Evolutionary conservation across 768 basidiomycete species (phyloP), one percentile per base, ranked within the genome.

Genomic region (Collybia sp.): DNA sequence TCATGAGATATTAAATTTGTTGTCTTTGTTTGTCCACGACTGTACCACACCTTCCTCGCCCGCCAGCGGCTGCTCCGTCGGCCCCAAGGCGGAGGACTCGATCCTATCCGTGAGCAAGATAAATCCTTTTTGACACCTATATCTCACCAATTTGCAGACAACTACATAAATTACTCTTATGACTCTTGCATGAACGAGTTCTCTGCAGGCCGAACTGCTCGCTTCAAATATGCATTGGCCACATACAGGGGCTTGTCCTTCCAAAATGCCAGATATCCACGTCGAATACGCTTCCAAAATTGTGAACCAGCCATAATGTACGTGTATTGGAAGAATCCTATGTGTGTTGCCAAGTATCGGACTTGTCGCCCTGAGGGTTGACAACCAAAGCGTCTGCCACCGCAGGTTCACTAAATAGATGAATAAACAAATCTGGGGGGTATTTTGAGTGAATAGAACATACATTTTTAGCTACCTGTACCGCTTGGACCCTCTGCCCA

Each of bases 401-500:
- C 25, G 25, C 25, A 3, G 25, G 25, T 8, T 25, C 25, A 25
- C 25, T 25, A 8, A 25, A 25, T 8, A 25, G 8, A 25, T 25
- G 25, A 8, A 4, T 25, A 25, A 25, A 3, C 8, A 25, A 8
- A 8, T 8, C 25, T 8, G n/a, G 8, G 25, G 8, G 25, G 8
- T 25, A 25, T 25, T 25, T 25, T 8, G 25, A 8, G 38, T 11
- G 36, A 43, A 38, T 40, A 15, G n/a, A 8, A 31, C 12, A 16
- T 39, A 51, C 54, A 17, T 30, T 45, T 36, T 43, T 47, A 5
- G 35, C 13, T 3, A 12, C 46, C 46, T 50, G 37, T 30, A 52
- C 49, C 5, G 58, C 53, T 46, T 48, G 52, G 67, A 5, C 87
- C 87, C 49, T 78, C 69, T 40, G 60, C 65, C 88, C 89, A 92